Conservation (phyloP, 2,329 filamentous ascomycete species). For the Dothideomycetes sp. region DNA sequence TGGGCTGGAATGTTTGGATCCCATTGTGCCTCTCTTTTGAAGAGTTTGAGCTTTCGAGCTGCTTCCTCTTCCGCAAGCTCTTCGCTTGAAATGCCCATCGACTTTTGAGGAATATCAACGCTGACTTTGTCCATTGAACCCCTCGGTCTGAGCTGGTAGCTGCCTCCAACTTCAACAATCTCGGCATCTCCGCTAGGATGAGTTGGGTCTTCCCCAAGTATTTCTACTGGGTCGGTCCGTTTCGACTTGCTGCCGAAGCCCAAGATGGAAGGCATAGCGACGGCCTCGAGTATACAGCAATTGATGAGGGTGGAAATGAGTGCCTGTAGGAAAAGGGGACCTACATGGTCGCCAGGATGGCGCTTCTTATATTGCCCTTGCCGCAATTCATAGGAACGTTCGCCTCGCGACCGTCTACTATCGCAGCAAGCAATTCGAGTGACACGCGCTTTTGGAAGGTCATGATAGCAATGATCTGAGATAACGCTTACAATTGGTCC, state of each 20-base stretch:
- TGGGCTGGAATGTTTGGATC: constrained; percentile 4
- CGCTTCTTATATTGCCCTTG: neutral
- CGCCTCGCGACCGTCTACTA: no score
- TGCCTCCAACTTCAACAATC: neutral
- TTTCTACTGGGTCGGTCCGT: neutral
- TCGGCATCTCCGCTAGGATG: neutral
- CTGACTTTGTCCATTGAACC: neutral
- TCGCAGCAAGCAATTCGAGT: neutral
- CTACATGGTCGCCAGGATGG: neutral
- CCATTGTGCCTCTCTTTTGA: constrained; percentile 32
- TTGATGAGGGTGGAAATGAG: no score
- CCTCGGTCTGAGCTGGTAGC: neutral
- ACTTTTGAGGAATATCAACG: neutral
- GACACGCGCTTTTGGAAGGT: neutral
- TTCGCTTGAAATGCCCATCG: neutral
- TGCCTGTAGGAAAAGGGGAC: neutral
- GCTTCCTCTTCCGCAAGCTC: constrained; percentile 16
- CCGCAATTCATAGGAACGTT: neutral
- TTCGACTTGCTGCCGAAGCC: neutral
- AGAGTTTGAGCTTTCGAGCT: constrained; percentile 35
- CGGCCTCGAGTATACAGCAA: neutral
- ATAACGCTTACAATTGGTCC: neutral
- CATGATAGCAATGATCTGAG: neutral
- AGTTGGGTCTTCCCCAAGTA: neutral
- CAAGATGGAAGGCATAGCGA: neutral